phyloP scores from a whole-genome alignment of 148 eudicot species.

The Rhododendron ovatum region DNA sequence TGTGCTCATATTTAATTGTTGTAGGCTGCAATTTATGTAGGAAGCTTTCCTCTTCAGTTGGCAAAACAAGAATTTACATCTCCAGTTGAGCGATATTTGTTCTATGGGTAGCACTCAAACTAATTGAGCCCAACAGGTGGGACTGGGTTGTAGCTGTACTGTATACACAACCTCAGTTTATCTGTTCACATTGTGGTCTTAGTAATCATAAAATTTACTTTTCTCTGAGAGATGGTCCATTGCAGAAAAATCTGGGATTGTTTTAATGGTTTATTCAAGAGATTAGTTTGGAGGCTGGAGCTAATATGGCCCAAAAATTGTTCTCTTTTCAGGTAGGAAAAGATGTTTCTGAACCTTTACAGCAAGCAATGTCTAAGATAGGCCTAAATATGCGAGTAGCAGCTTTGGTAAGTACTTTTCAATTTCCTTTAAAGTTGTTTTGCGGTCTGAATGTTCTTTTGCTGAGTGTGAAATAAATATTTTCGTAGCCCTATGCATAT shows the following conservation, averaged over 20 bases:
- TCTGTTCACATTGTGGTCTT: neutral
- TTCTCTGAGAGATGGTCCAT: neutral
- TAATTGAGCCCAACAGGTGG: neutral
- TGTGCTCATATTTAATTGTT: neutral
- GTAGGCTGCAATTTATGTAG: neutral
- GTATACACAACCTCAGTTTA: neutral
- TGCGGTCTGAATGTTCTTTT: neutral
- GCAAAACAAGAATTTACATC: neutral
- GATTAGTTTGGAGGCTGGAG: neutral
- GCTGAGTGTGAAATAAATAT: neutral
- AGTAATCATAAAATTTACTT: neutral
- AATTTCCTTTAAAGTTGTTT: neutral
- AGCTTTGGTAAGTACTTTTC: constrained; percentile 52
- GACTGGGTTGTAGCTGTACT: neutral
- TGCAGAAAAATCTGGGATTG: neutral
- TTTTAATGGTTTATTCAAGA: neutral
- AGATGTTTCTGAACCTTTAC: constrained; percentile 68
- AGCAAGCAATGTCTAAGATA: constrained; percentile 53
- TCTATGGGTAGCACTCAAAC: neutral
- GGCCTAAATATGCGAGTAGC: constrained; percentile 69
- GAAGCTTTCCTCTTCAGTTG: neutral
- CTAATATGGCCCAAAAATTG: neutral
- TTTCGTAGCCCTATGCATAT: neutral
- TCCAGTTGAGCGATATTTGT: neutral
- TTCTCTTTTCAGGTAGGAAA: constrained; percentile 52